Evolutionary conservation across 2,329 filamentous ascomycete species (phyloP), one percentile per base, ranked within the genome.

Genomic region (Aspergillus neoniger): DNA sequence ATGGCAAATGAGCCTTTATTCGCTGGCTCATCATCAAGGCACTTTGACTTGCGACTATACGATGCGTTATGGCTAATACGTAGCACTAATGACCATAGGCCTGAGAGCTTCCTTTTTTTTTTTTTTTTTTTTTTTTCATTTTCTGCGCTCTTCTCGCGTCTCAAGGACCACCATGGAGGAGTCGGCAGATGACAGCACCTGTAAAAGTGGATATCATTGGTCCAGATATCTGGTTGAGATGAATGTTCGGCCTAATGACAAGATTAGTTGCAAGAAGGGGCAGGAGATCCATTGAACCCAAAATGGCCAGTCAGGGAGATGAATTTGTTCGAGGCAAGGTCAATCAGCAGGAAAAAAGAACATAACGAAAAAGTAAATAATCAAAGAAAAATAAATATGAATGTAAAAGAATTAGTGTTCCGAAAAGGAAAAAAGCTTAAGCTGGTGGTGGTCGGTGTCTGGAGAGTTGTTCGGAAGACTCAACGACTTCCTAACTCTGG

Each of bases 221-320:
- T 23, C 41, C 25, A 21, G 19, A 47, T 21, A 23, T 15, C 25
- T 57, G 36, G 43, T 52, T 58, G 38, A 17, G 39, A 52, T 52
- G 55, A 25, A n/a, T n/a, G 55, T 52, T 52, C 23, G 38, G 48
- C 41, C 50, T 21, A 44, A 50, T 19, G 38, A 47, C 55, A 58
- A 25, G 30, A 44, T 21, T 25, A 44, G n/a, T 41, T 17, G 25
- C 17, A 32, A 25, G 19, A 36, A 43, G 28, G 30, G 7, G 47
- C 28, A 30, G 25, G 12, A 30, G n/a, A 50, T 28, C 30, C 47
- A 50, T 50, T 50, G 47, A 50, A 50, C 47, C 47, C 47, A 50
- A 50, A 50, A 14, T 19, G 12, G 19, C 17, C 19, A 44, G 19
- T 21, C 10, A 44, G 41, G 17, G 21, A 21, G 41, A 21, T 21